These are phyloP conservation scores for Pseudogymnoascus sp. DNA, from an alignment of 2,329 filamentous ascomycete species.

Conservation along the genomic window DNA sequence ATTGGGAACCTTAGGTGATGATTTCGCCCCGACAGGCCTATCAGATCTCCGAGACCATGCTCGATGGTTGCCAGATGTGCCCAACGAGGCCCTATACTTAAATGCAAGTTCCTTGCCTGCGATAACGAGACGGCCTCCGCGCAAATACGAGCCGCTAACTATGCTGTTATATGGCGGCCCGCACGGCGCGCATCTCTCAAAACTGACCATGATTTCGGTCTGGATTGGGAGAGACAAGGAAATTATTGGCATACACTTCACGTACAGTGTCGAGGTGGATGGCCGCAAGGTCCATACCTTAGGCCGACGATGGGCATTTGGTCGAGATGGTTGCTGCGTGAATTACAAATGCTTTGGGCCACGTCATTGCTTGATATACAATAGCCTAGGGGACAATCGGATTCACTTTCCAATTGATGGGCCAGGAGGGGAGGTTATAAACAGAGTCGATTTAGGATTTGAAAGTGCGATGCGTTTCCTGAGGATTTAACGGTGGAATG, in stretches of 20 bases:
- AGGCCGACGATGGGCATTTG: background rate
- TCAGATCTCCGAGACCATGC: background rate
- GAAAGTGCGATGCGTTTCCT: too few species aligned
- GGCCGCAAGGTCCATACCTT: background rate
- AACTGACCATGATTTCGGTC: background rate
- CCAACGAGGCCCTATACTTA: background rate
- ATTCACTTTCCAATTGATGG: background rate
- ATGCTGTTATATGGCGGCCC: background rate
- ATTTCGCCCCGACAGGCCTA: background rate
- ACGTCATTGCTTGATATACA: background rate
- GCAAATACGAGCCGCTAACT: background rate
- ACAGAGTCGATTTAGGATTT: background rate
- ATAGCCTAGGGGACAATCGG: background rate
- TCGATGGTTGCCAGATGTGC: background rate
- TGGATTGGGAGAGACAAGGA: background rate
- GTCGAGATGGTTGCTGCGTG: background rate
- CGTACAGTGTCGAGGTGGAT: background rate
- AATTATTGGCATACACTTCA: background rate
- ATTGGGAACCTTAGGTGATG: background rate
- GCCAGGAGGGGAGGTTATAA: background rate
- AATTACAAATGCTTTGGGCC: background rate
- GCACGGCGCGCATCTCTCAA: background rate
- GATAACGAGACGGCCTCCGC: background rate
- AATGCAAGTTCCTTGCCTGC: background rate
- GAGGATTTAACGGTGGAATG: too few species aligned